Evolutionary conservation across 148 eudicot species (phyloP).

Genomic region (Simmondsia chinensis): DNA sequence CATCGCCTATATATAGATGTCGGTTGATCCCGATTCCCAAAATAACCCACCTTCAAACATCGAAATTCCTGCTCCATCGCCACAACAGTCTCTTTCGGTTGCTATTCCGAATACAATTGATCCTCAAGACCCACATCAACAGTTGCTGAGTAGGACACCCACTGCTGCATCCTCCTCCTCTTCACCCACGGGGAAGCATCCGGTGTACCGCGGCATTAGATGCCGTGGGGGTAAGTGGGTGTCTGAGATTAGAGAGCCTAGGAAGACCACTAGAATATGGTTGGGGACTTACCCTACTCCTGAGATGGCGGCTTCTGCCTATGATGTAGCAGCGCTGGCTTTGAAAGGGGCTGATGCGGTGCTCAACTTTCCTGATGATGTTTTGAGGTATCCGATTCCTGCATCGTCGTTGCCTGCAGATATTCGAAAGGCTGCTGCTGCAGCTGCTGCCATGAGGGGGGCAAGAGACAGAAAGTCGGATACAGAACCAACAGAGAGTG

Average conservation of each 20-base stretch:
- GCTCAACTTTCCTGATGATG: constrained; percentile 43
- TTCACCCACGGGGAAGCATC: constrained; percentile 24
- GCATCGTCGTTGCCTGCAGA: constrained; percentile 23
- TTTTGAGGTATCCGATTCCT: constrained; percentile 30
- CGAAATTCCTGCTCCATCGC: too few species aligned
- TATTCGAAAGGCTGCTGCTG: constrained; percentile 35
- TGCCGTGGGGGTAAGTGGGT: constrained; percentile 67
- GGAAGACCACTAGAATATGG: constrained; percentile 60
- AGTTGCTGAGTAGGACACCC: too few species aligned
- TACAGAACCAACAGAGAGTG: neutral
- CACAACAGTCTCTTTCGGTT: too few species aligned
- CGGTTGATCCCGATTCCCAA: too few species aligned
- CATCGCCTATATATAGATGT: too few species aligned
- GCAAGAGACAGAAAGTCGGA: neutral
- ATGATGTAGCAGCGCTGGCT: constrained; percentile 61
- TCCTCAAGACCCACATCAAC: too few species aligned
- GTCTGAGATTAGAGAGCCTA: constrained; percentile 65
- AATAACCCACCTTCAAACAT: too few species aligned
- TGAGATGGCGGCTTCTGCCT: constrained; percentile 74
- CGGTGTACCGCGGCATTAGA: constrained; percentile 44
- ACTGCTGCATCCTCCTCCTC: constrained; percentile 1
- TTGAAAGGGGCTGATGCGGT: constrained; percentile 35
- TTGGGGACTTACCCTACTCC: constrained; percentile 50
- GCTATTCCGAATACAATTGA: too few species aligned
- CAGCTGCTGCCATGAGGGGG: constrained; percentile 29